A percentile compares a stretch with the other conserved stretches of the same genome.
phyloP scores from a whole-genome alignment of 2,329 filamentous ascomycete genomes.

The Pestalotiopsis sp. region DNA sequence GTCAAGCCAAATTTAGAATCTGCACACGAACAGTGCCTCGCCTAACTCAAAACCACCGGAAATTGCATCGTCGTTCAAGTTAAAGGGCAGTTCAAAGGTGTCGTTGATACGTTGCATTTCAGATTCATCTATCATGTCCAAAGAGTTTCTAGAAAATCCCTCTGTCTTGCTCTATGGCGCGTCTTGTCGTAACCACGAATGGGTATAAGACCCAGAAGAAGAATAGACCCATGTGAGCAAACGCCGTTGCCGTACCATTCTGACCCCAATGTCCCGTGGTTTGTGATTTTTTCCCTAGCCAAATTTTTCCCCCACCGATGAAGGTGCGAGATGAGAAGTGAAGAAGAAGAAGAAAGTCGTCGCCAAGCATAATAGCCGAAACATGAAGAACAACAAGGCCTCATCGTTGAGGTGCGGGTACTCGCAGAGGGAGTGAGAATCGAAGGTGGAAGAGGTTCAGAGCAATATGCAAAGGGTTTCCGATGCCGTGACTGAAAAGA shows the following conservation, averaged over 20 bases:
- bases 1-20: no score
- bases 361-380: not conserved
- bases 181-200: no score
- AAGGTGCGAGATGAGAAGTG: not conserved
- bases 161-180: no score
- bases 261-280: not conserved
- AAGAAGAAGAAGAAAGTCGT: not conserved
- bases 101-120: no score
- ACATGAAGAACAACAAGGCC: not conserved
- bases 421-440: not conserved
- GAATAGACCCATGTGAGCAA: no score
- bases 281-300: not conserved
- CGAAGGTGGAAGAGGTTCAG: not conserved
- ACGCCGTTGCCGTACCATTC: not conserved
- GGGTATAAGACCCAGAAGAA: no score
- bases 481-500: not conserved
- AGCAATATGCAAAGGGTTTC: not conserved
- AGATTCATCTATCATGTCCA: no score
- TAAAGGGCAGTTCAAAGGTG: no score
- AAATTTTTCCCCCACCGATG: not conserved
- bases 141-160: no score
- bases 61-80: no score
- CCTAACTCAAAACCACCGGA: no score
- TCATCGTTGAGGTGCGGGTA: not conserved
- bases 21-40: no score